These are phyloP conservation scores for Lasiodiplodia sp. DNA, from an alignment of 2,329 filamentous ascomycete species.

Conservation along the genomic window DNA sequence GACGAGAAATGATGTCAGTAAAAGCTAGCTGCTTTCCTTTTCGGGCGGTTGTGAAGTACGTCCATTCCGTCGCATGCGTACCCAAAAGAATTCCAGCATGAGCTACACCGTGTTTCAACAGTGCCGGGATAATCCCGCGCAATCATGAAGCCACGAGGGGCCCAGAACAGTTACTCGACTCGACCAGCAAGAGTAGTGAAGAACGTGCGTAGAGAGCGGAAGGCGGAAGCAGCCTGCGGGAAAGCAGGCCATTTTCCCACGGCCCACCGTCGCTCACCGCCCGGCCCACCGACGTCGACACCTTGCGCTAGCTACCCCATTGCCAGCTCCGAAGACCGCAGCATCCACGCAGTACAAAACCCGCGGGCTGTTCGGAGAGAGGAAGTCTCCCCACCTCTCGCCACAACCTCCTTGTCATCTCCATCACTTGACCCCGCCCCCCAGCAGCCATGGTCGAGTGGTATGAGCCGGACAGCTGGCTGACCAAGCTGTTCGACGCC, in stretches of 20 bases:
- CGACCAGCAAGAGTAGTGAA: too few relatives aligned
- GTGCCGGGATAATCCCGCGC: background rate
- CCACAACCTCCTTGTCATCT: background rate
- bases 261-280: constrained; percentile 7
- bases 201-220: background rate
- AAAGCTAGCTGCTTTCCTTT: constrained; percentile 12
- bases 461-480: constrained; percentile 42
- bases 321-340: constrained; percentile 25
- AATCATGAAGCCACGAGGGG: background rate
- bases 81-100: background rate
- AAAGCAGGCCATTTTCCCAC: background rate
- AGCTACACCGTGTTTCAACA: background rate
- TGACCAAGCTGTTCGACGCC: constrained; percentile 56
- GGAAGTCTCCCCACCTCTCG: constrained; percentile 4
- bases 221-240: background rate
- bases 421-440: background rate
- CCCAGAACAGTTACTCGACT: background rate
- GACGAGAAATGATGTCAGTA: constrained; percentile 23
- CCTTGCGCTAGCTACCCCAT: constrained; percentile 17
- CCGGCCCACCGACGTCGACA: constrained; percentile 19
- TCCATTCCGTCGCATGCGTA: constrained; percentile 4
- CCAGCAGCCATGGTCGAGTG: constrained; percentile 26
- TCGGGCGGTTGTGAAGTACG: constrained; percentile 6
- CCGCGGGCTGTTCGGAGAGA: background rate
- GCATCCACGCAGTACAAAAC: constrained; percentile 7